These are phyloP conservation scores for Strombidium stylifer DNA, from an alignment of 73 alveolate genomes.

Conservation along the genomic window DNA sequence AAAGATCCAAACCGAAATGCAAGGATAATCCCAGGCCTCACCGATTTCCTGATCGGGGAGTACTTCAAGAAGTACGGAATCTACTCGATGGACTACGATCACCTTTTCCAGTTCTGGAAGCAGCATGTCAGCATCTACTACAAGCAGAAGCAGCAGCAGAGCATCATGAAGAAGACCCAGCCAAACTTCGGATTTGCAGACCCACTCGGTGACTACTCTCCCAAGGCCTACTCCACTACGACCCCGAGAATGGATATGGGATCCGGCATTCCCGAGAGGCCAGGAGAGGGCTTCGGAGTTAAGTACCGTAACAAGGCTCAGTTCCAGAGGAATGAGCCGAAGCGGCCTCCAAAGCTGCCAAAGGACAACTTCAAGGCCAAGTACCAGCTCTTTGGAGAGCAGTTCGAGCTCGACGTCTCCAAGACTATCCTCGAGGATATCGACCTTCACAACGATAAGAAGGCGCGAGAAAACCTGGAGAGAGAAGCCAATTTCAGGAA, in stretches of 20 bases:
- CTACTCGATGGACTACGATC: neutral
- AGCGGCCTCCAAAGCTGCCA: too few species aligned
- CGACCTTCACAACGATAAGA: conserved; percentile 17
- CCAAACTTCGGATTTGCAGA: too few species aligned
- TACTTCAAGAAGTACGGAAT: conserved; percentile 27
- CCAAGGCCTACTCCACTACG: neutral
- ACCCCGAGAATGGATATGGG: too few species aligned
- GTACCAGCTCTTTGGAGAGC: conserved; percentile 6
- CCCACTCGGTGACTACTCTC: neutral
- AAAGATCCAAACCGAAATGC: conserved; percentile 21
- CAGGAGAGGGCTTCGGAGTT: too few species aligned
- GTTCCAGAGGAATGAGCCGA: neutral
- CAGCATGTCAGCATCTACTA: conserved; percentile 4
- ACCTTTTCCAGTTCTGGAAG: conserved; percentile 27
- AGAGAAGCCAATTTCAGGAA: too few species aligned
- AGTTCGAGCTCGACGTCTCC: conserved; percentile 43
- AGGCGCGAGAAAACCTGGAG: neutral
- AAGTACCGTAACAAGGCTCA: neutral
- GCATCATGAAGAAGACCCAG: neutral
- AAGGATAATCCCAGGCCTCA: neutral
- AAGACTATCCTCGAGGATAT: conserved; percentile 40
- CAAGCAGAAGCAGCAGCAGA: neutral
- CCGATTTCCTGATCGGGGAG: conserved; percentile 3
- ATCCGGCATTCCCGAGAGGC: too few species aligned
- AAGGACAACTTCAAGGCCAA: neutral